Percentiles rank a stretch among this genome's conserved stretches.
phyloP scores from a whole-genome alignment of 2,329 filamentous ascomycete genomes.

The Penicillium sp. region DNA sequence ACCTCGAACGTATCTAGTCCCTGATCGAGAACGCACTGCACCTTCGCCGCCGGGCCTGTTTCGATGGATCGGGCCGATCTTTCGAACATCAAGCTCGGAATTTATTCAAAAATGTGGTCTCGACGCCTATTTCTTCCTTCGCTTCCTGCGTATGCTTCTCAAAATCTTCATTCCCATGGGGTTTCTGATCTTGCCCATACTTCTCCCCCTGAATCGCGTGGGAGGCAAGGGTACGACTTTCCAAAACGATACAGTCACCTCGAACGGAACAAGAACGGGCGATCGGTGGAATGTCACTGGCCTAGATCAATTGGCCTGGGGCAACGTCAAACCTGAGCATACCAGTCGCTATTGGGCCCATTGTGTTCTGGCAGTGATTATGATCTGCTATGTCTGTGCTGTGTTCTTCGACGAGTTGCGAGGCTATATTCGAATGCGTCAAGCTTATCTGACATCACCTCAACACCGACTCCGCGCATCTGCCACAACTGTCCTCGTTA shows the following conservation, averaged over 20 bases:
- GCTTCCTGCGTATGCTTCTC: conserved; percentile 78
- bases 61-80: conserved; percentile 53
- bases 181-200: conserved; percentile 69
- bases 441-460: conserved; percentile 89
- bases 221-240: conserved; percentile 60
- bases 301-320: conserved; percentile 78
- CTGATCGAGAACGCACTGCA: conserved; percentile 75
- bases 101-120: conserved; percentile 93
- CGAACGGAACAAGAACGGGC: conserved; percentile 28
- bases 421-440: conserved; percentile 85
- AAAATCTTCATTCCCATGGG: conserved; percentile 87
- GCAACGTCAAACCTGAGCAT: conserved; percentile 66
- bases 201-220: conserved; percentile 77
- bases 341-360: conserved; percentile 76
- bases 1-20: conserved; percentile 78
- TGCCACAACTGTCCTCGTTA: conserved; percentile 90
- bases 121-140: conserved; percentile 94
- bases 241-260: conserved; percentile 31
- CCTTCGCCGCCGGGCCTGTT: conserved; percentile 58
- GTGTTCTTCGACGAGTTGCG: conserved; percentile 81
- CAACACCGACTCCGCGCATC: conserved; percentile 90
- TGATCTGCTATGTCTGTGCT: conserved; percentile 77
- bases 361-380: conserved; percentile 67
- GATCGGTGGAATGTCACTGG: conserved; percentile 53
- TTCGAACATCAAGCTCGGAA: conserved; percentile 67